A percentile compares a stretch with the other conserved stretches of the same genome.
Evolutionary conservation across 768 basidiomycete genomes (phyloP).

Genomic region (Russula virescens): DNA sequence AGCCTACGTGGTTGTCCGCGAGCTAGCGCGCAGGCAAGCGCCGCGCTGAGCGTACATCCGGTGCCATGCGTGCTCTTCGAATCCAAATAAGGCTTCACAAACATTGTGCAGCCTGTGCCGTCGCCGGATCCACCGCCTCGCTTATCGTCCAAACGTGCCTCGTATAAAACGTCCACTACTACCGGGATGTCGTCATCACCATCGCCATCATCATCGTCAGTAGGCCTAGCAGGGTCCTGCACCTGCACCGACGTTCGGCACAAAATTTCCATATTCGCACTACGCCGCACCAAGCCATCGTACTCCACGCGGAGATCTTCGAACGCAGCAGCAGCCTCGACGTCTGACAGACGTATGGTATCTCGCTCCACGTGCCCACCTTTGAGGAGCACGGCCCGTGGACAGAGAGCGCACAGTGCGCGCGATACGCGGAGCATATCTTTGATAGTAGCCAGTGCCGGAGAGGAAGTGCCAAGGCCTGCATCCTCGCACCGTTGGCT

Average conservation of each 20-base stretch:
- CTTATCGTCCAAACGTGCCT: slow-evolving; percentile 34
- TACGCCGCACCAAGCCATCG: slow-evolving; percentile 30
- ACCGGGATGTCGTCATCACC: slow-evolving; percentile 24
- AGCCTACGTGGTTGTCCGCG: slow-evolving; percentile 41
- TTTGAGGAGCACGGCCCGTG: slow-evolving; percentile 67
- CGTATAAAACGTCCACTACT: slow-evolving; percentile 62
- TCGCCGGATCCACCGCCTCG: slow-evolving; percentile 10
- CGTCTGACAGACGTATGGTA: slow-evolving; percentile 38
- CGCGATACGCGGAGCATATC: slow-evolving; percentile 58
- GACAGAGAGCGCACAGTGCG: slow-evolving; percentile 43
- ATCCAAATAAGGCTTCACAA: slow-evolving; percentile 54
- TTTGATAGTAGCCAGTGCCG: slow-evolving; percentile 43
- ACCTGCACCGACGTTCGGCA: slow-evolving; percentile 26
- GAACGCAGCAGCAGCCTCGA: slow-evolving; percentile 28
- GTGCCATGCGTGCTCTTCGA: slow-evolving; percentile 84
- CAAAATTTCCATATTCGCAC: slow-evolving; percentile 62
- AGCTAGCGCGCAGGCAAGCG: slow-evolving; percentile 64
- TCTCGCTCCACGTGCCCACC: slow-evolving; percentile 65
- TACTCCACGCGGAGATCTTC: background rate
- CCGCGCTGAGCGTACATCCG: slow-evolving; percentile 86
- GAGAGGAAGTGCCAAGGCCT: background rate
- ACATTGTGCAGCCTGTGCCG: slow-evolving; percentile 35
- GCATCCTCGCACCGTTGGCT: slow-evolving; percentile 22
- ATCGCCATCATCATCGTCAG: no score
- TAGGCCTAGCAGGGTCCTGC: slow-evolving; percentile 17